Evolutionary conservation across 495 filamentous ascomycete genomes (phyloP).

Genomic region (Polyplosphaeria fusca): DNA sequence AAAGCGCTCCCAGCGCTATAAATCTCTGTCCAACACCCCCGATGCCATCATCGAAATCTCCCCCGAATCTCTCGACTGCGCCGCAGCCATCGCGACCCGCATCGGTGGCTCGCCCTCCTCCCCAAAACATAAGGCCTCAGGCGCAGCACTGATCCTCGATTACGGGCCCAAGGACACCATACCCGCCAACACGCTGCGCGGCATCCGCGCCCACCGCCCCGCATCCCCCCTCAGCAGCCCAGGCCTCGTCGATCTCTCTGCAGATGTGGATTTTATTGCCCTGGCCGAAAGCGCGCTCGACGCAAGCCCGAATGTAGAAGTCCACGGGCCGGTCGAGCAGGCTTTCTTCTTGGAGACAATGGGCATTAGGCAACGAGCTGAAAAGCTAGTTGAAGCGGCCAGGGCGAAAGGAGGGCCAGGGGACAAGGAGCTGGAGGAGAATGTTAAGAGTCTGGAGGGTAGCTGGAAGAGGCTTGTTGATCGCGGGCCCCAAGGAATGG

Average conservation of each 20-base stretch:
- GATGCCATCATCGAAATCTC: slow-evolving; percentile 80
- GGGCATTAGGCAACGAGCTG: slow-evolving; percentile 76
- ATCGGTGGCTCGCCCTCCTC: slow-evolving; percentile 65
- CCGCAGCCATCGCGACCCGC: slow-evolving; percentile 71
- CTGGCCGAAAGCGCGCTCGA: slow-evolving; percentile 75
- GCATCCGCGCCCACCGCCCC: slow-evolving; percentile 68
- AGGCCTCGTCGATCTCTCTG: slow-evolving; percentile 79
- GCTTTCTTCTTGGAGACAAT: slow-evolving; percentile 70
- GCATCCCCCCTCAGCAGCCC: slow-evolving; percentile 75
- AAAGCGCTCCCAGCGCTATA: slow-evolving; percentile 75
- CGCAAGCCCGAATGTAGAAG: slow-evolving; percentile 75
- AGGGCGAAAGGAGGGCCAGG: slow-evolving; percentile 16
- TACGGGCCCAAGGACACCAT: slow-evolving; percentile 79
- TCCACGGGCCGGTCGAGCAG: slow-evolving; percentile 90
- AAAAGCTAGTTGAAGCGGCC: slow-evolving; percentile 56
- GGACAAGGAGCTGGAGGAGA: slow-evolving; percentile 23
- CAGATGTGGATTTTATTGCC: slow-evolving; percentile 86
- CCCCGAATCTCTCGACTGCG: slow-evolving; percentile 76
- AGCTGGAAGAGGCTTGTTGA: slow-evolving; percentile 80
- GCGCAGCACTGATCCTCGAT: slow-evolving; percentile 88
- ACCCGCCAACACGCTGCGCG: slow-evolving; percentile 81
- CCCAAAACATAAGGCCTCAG: slow-evolving; percentile 61
- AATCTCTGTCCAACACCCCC: slow-evolving; percentile 60
- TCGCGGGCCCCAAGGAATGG: slow-evolving; percentile 77
- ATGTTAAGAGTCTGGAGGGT: slow-evolving; percentile 59